Evolutionary conservation across 73 alveolate species (phyloP), one percentile per base, ranked within the genome.

Genomic region (Tetrahymena elliotti): DNA sequence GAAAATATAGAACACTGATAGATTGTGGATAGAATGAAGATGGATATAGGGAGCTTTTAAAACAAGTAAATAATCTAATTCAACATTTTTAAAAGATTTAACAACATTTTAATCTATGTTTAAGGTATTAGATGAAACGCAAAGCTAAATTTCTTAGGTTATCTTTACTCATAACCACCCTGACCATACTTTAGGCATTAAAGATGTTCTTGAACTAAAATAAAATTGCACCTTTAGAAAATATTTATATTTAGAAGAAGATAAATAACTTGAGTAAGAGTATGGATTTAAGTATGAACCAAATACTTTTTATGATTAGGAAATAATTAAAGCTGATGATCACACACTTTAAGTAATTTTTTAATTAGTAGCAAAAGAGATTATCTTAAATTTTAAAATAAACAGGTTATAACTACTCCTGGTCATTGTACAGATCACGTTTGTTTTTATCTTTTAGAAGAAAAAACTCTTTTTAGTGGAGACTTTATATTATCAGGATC

Each of bases 21-120:
- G 98, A 97, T 84, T 95, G 98, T 35, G 98, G 98, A 18, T 96
- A 97, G 95, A 97, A 97, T 7, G 84, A 40, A 83, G 95, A 94
- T 20, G 95, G 92, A 93, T 96, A 93, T 88, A 33, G 35, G 10
- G 83, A 93, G 40, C 41, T 84, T 16, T 93, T 97, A 37, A 52
- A 84, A 41, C 38, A 93, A 31, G 95, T 84, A 47, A 93, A 41
- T 33, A 93, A 27, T 40, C 8, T 40, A 40, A 40, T 40, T n/a
- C n/a, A 40, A 40, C 54, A 10, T 40, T 10, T 40, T 15, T 40
- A 10, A 40, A 40, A 10, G 8, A 10, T 40, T 40, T 40, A 40
- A 40, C 54, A 10, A 40, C 54, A 10, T 10, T 40, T 40, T 40
- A 10, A 40, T 40, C 15, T 40, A 40, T 40, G 15, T 15, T 40